Conservation (phyloP, 306 rosid genomes). For the Benincasa hispida region DNA sequence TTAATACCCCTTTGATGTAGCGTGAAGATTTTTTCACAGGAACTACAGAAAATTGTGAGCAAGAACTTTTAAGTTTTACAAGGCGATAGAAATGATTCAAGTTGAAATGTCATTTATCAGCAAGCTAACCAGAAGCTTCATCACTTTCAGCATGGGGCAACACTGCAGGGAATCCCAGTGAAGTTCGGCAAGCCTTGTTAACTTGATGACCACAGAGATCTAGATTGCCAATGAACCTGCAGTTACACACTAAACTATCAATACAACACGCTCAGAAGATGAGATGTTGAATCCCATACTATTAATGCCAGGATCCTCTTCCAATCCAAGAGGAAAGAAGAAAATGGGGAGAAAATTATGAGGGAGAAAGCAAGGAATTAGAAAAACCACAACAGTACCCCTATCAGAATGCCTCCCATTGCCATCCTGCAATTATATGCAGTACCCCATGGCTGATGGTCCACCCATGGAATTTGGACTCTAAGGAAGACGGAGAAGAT, state of each 20-base stretch:
- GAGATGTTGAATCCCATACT: not conserved
- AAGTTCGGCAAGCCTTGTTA: slow-evolving; percentile 67
- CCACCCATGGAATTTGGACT: not conserved
- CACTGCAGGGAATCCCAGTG: slow-evolving; percentile 92
- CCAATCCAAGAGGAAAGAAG: not conserved
- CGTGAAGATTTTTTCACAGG: slow-evolving; percentile 61
- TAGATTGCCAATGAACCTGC: slow-evolving; percentile 69
- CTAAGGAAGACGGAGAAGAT: not conserved
- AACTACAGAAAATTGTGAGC: slow-evolving; percentile 25
- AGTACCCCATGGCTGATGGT: not conserved
- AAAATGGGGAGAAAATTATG: not conserved
- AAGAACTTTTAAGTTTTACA: not conserved
- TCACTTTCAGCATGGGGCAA: slow-evolving; percentile 82
- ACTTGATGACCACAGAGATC: slow-evolving; percentile 95
- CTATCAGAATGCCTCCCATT: not conserved
- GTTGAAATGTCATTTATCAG: not conserved
- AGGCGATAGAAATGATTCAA: not conserved
- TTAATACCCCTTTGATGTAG: slow-evolving; percentile 57
- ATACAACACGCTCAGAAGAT: not conserved
- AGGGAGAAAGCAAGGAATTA: not conserved
- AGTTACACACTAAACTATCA: not conserved
- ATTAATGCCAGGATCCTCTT: not conserved
- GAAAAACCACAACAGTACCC: not conserved
- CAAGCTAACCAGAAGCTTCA: slow-evolving; percentile 63
- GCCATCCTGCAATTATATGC: not conserved